Percentiles rank a stretch among this genome's conserved stretches.
Conservation (phyloP, 139 green algal species). For the Picochlorum sp. region DNA sequence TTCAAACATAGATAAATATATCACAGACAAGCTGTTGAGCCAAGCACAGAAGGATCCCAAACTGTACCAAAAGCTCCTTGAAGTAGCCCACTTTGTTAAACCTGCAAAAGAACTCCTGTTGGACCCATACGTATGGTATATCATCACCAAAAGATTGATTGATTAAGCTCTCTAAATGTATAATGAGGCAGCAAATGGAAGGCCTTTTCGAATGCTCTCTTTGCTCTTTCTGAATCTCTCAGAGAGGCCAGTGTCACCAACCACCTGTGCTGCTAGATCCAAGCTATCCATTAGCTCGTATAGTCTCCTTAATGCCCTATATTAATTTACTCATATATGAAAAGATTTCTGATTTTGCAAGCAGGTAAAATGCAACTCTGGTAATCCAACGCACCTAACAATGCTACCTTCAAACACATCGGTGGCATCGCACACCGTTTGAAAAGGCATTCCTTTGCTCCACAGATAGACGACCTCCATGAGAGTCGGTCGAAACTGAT, state of each 20-base stretch:
- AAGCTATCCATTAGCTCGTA: slow-evolving; percentile 91
- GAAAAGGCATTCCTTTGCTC: slow-evolving; percentile 50
- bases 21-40: not conserved
- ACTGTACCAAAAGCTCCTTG: slow-evolving; percentile 2
- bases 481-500: slow-evolving; percentile 60
- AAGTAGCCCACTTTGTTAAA: slow-evolving; percentile 1
- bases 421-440: slow-evolving; percentile 47
- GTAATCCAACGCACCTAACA: slow-evolving; percentile 41
- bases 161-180: slow-evolving; percentile 59
- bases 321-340: not conserved
- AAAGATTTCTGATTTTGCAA: too few relatives aligned
- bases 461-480: slow-evolving; percentile 65
- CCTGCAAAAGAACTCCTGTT: not conserved
- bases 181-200: slow-evolving; percentile 91
- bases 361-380: too few relatives aligned
- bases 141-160: not conserved
- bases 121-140: not conserved
- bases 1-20: not conserved
- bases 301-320: slow-evolving; percentile 59
- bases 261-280: slow-evolving; percentile 46
- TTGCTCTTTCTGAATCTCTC: slow-evolving; percentile 59
- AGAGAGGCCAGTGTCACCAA: slow-evolving; percentile 70
- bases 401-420: slow-evolving; percentile 92
- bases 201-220: slow-evolving; percentile 69
- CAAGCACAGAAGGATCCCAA: not conserved